phyloP scores from a whole-genome alignment of 768 basidiomycete genomes.

The Mycena chlorophos region DNA sequence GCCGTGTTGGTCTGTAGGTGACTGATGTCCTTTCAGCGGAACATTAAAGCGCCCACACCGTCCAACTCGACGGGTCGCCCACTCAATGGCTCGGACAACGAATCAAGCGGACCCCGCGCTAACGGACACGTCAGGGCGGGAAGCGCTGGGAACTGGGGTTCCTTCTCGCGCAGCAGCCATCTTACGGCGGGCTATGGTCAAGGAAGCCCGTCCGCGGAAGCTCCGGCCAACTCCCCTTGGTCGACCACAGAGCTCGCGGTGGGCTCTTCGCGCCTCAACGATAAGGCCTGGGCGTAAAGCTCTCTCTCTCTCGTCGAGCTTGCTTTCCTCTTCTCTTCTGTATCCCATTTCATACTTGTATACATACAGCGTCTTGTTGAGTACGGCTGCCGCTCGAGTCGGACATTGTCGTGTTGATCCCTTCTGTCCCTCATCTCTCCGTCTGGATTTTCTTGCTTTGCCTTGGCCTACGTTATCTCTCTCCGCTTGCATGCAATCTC shows the following conservation, averaged over 20 bases:
- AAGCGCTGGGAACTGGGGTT: conserved; percentile 80
- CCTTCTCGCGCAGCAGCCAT: conserved; percentile 54
- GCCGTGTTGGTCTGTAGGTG: not conserved
- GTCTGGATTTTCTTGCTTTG: conserved; percentile 26
- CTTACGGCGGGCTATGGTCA: conserved; percentile 55
- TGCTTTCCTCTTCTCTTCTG: conserved; percentile 8
- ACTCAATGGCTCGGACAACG: conserved; percentile 65
- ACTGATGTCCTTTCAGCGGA: conserved; percentile 33
- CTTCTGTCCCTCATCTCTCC: conserved; percentile 23
- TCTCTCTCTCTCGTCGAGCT: conserved; percentile 7
- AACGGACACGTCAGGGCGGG: conserved; percentile 76
- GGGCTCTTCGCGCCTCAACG: conserved; percentile 52
- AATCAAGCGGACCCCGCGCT: conserved; percentile 42
- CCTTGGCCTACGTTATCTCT: conserved; percentile 45
- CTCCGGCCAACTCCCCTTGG: conserved; percentile 61
- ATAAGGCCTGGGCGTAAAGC: conserved; percentile 60
- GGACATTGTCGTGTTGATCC: conserved; percentile 39
- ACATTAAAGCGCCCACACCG: conserved; percentile 44
- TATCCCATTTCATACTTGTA: conserved; percentile 17
- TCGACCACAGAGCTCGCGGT: conserved; percentile 51
- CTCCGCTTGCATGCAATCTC: conserved; percentile 32
- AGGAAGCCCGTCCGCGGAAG: conserved; percentile 59
- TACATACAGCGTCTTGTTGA: conserved; percentile 31
- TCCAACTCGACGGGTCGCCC: conserved; percentile 67
- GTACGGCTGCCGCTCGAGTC: conserved; percentile 40